phyloP scores from a whole-genome alignment of 306 rosid genomes.

The Delonix regia region DNA sequence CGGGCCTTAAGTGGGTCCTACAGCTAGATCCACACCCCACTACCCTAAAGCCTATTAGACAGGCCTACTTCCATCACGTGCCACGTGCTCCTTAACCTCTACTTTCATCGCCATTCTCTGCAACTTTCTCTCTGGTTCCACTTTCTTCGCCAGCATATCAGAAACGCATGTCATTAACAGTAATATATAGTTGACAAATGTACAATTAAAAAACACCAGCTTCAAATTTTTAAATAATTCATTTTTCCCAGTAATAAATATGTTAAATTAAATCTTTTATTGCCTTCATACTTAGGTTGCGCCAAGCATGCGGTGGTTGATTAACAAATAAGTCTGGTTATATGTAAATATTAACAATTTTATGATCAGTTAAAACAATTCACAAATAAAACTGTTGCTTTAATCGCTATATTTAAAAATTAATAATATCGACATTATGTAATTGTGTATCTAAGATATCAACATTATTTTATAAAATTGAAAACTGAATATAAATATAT shows the following conservation, averaged over 20 bases:
- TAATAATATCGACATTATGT: no score
- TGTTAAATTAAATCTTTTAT: no score
- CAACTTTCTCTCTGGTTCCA: not conserved
- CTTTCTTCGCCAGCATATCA: not conserved
- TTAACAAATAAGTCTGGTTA: no score
- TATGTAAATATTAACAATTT: not conserved
- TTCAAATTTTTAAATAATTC: not conserved
- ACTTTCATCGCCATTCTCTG: constrained; percentile 14
- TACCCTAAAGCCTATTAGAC: not conserved
- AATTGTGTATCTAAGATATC: no score
- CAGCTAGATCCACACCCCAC: constrained; percentile 4
- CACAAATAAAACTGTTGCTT: no score
- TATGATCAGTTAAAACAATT: not conserved
- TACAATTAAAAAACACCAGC: no score
- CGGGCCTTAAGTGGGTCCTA: constrained; percentile 36
- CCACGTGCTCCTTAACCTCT: constrained; percentile 36
- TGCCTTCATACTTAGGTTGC: not conserved
- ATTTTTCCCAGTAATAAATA: no score
- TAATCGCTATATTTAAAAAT: no score
- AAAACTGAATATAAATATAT: no score
- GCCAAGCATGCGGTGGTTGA: no score
- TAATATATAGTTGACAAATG: not conserved
- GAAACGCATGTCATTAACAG: constrained; percentile 6
- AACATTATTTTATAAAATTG: no score
- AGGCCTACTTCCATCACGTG: not conserved